Conservation (phyloP, 768 basidiomycete species). For the Pluteus cervinus region DNA sequence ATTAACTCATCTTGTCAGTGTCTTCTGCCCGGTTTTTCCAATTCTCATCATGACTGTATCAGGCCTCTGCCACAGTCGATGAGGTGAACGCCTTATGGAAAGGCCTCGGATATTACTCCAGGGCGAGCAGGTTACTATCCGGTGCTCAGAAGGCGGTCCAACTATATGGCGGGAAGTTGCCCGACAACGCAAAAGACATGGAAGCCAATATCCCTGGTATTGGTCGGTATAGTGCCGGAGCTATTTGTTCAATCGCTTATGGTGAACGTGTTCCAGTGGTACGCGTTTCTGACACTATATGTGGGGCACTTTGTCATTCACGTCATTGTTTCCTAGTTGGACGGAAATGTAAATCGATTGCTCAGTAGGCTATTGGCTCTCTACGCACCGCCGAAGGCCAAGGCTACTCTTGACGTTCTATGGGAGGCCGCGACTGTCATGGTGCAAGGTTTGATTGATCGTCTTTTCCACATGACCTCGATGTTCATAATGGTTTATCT, state of each 20-base stretch:
- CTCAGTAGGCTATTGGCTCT: constrained; percentile 78
- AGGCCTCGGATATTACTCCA: constrained; percentile 86
- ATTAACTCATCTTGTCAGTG: constrained; percentile 62
- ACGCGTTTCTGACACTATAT: constrained; percentile 22
- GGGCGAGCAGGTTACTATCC: constrained; percentile 72
- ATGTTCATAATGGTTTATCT: background rate
- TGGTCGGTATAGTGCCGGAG: constrained; percentile 84
- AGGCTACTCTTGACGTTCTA: constrained; percentile 70
- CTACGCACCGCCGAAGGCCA: constrained; percentile 76
- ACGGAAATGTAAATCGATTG: constrained; percentile 88
- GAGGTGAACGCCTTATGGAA: constrained; percentile 89
- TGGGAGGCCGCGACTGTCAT: constrained; percentile 74
- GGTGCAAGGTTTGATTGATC: constrained; percentile 54
- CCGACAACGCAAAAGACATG: constrained; percentile 74
- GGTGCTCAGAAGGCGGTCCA: constrained; percentile 79
- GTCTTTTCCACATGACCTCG: no score
- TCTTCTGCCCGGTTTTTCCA: constrained; percentile 9
- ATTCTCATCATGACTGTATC: constrained; percentile 10
- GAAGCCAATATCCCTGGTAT: constrained; percentile 83
- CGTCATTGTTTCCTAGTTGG: constrained; percentile 45
- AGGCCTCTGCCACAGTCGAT: constrained; percentile 72
- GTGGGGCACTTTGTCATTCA: constrained; percentile 4
- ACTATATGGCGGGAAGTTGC: constrained; percentile 64
- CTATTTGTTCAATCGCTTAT: constrained; percentile 84
- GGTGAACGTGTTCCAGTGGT: constrained; percentile 81